Evolutionary conservation across 108 stramenopile species (phyloP).

Genomic region (Thalassiosira profunda): DNA sequence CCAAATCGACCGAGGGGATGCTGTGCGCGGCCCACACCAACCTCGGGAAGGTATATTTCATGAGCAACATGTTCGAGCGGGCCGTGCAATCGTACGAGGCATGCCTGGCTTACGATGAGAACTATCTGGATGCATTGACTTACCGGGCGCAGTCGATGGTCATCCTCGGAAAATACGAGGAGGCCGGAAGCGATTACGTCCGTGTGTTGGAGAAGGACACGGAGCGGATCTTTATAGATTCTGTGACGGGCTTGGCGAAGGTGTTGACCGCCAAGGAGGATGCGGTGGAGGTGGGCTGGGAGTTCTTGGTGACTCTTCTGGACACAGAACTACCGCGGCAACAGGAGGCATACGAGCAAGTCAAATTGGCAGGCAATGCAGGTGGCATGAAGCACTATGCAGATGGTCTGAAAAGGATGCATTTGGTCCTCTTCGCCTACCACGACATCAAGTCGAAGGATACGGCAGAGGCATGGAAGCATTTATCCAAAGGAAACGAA

Average conservation of each 20-base stretch:
- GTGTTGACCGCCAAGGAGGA: conserved; percentile 71
- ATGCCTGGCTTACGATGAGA: conserved; percentile 59
- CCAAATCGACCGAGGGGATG: conserved; percentile 67
- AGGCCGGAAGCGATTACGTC: conserved; percentile 62
- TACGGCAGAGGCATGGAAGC: conserved; percentile 67
- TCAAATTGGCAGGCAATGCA: conserved; percentile 9
- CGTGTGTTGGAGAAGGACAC: conserved; percentile 60
- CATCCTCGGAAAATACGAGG: conserved; percentile 73
- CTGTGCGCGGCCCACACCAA: conserved; percentile 59
- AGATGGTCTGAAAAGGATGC: conserved; percentile 68
- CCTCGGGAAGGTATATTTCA: conserved; percentile 73
- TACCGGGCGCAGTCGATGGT: conserved; percentile 65
- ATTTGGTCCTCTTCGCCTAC: conserved; percentile 78
- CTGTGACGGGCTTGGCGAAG: conserved; percentile 69
- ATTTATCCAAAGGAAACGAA: conserved; percentile 56
- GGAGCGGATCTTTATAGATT: conserved; percentile 56
- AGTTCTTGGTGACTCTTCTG: conserved; percentile 38
- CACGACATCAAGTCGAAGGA: conserved; percentile 83
- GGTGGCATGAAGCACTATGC: conserved; percentile 30
- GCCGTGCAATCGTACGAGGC: conserved; percentile 63
- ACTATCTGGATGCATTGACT: conserved; percentile 69
- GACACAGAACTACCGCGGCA: conserved; percentile 39
- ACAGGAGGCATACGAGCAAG: conserved; percentile 18
- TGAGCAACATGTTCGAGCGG: conserved; percentile 89
- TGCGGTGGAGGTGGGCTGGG: conserved; percentile 67